A percentile compares a stretch with the other conserved stretches of the same genome.
Evolutionary conservation across 139 green algal genomes (phyloP).

Genomic region (Closterium sp.): DNA sequence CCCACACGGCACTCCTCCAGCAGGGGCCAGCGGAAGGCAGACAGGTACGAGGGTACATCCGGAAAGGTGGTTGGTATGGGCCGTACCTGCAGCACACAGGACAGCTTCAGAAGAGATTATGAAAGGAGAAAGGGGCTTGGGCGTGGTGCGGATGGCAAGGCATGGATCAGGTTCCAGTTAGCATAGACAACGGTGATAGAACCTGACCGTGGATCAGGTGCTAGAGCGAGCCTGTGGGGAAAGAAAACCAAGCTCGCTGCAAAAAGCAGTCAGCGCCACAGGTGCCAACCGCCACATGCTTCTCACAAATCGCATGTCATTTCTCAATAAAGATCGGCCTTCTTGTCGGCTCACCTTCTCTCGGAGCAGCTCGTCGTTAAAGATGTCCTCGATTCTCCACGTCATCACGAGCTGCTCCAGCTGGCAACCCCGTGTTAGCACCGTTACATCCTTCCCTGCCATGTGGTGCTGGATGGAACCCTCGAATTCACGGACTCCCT

Average conservation of each 20-base stretch:
- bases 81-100: background rate
- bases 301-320: background rate
- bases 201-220: background rate
- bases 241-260: background rate
- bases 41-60: background rate
- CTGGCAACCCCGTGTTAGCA: background rate
- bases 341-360: background rate
- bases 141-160: background rate
- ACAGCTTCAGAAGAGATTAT: background rate
- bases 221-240: background rate
- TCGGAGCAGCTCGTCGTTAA: background rate
- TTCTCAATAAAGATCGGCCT: background rate
- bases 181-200: background rate
- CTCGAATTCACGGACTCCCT: background rate
- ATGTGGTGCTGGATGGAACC: background rate
- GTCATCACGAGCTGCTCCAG: background rate
- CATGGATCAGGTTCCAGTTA: background rate
- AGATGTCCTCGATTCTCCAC: conserved; percentile 4
- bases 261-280: background rate
- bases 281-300: background rate
- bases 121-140: background rate
- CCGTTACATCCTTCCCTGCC: background rate
- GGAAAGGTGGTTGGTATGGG: background rate
- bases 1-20: background rate
- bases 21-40: background rate